Base-by-base conservation (phyloP, 176 grass and related monocot genomes). In the Triticum timopheevii region DNA sequence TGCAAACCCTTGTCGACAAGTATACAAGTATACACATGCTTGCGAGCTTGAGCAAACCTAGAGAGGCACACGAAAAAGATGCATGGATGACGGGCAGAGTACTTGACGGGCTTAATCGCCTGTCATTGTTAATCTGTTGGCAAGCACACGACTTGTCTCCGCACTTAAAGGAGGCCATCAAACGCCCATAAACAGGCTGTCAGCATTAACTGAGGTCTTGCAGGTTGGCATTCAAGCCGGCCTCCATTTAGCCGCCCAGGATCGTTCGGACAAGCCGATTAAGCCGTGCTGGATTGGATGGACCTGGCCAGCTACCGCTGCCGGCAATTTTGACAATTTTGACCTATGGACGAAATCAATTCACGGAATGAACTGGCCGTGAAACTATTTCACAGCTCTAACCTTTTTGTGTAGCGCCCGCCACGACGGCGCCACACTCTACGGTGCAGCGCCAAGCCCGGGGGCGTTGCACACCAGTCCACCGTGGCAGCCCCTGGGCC, bases 81-180 rank as follows among this genome's bases (percentile, higher is more conserved):
- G 40, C 44, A 67, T 69, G 42, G 44, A 67, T 81, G 42, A 44
- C 19, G 15, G 36, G 17, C 66, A 35, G 74, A 50, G 54, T 42
- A 7, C 56, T 39, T 38, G 35, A 12, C 38, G 23, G 44, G 36
- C 64, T 56, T 61, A 87, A 74, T 33, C 10, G 78, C 50, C 44
- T 84, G 61, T 80, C 81, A 50, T 44, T 80, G 49, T 80, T 91
- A 23, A 75, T 76, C n/a, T 61, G 59, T 31, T 69, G 81, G 85
- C 87, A 80, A 69, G 19, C 72, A 68, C 72, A 68, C 72, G 30
- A 36, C 65, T 61, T 58, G 52, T 72, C 25, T 44, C 28, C 24
- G 54, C 22, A 59, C 77, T 86, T 76, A 35, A 61, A 68, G 45
- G 34, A n/a, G 52, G 54, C 59, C 69, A 78, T 35, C 24, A 88